Percentiles rank a stretch among this genome's conserved stretches.
These are phyloP conservation scores for Berberis thunbergii DNA, from an alignment of 164 flowering plant genomes.

Conservation along the genomic window DNA sequence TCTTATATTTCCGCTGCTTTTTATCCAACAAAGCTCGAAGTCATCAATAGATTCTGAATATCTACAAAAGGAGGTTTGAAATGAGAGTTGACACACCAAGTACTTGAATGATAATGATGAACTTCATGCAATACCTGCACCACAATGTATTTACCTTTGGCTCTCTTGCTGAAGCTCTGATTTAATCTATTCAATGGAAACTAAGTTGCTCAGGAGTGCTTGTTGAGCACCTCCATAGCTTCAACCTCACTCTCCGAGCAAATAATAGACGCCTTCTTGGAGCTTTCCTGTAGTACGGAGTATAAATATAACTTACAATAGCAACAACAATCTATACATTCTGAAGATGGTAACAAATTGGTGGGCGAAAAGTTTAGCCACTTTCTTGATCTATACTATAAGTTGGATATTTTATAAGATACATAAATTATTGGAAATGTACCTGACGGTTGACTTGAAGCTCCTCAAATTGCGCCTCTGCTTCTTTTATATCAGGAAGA, in stretches of 20 bases:
- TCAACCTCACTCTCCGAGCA: conserved; percentile 83
- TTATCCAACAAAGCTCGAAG: conserved; percentile 43
- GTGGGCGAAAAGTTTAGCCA: no score
- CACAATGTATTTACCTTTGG: conserved; percentile 30
- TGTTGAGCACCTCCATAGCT: conserved; percentile 51
- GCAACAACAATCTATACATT: background rate
- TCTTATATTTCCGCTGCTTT: conserved; percentile 50
- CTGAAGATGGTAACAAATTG: background rate
- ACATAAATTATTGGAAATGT: background rate
- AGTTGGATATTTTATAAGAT: background rate
- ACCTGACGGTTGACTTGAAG: conserved; percentile 56
- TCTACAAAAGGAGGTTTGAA: conserved; percentile 29
- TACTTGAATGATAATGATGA: background rate
- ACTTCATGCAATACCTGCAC: conserved; percentile 1
- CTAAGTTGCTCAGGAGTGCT: conserved; percentile 68
- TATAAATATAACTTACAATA: background rate
- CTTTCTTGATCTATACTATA: no score
- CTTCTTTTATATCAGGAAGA: conserved; percentile 48
- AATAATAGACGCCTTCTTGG: conserved; percentile 68
- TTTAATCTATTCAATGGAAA: conserved; percentile 52
- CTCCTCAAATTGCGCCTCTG: conserved; percentile 39
- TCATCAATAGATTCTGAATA: conserved; percentile 82
- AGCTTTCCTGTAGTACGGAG: conserved; percentile 43
- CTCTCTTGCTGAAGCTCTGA: conserved; percentile 61
- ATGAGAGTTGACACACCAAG: background rate